Percentiles rank a stretch among this genome's conserved stretches.
Conservation (phyloP, 495 filamentous ascomycete genomes). For the Thermothielavioides terrestris region DNA sequence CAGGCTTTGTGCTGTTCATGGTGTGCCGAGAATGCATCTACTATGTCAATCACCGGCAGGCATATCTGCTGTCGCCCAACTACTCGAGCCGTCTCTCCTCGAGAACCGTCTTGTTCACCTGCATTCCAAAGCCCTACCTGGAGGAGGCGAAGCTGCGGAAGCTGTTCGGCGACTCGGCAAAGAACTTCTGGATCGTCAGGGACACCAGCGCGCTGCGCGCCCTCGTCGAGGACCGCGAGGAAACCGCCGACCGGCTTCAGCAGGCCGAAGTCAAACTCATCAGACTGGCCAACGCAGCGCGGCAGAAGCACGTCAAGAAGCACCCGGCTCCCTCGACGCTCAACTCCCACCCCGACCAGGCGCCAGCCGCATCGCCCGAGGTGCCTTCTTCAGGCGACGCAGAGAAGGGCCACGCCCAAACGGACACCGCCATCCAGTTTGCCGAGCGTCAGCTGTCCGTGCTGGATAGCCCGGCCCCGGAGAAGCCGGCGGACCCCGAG, state of each 20-base stretch:
- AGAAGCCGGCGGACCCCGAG: conserved; percentile 16
- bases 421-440: conserved; percentile 10
- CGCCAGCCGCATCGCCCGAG: background rate
- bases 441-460: conserved; percentile 16
- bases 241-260: conserved; percentile 52
- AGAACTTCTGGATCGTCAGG: conserved; percentile 53
- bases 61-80: conserved; percentile 61
- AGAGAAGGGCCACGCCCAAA: conserved; percentile 16
- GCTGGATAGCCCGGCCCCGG: conserved; percentile 7
- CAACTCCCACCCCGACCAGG: conserved; percentile 1
- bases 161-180: conserved; percentile 51
- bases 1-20: conserved; percentile 57
- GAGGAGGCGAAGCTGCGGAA: conserved; percentile 48
- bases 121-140: conserved; percentile 52
- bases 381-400: conserved; percentile 7
- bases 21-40: conserved; percentile 59
- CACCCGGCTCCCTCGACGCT: conserved; percentile 29
- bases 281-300: conserved; percentile 47
- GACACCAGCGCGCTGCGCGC: conserved; percentile 48
- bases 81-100: conserved; percentile 58
- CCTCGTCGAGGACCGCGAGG: conserved; percentile 52
- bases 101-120: conserved; percentile 61
- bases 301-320: conserved; percentile 39
- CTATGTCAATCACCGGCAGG: conserved; percentile 61
- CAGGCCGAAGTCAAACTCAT: conserved; percentile 59